Base-by-base conservation (phyloP, 75 land plant species). In the Cupressus sempervirens region DNA sequence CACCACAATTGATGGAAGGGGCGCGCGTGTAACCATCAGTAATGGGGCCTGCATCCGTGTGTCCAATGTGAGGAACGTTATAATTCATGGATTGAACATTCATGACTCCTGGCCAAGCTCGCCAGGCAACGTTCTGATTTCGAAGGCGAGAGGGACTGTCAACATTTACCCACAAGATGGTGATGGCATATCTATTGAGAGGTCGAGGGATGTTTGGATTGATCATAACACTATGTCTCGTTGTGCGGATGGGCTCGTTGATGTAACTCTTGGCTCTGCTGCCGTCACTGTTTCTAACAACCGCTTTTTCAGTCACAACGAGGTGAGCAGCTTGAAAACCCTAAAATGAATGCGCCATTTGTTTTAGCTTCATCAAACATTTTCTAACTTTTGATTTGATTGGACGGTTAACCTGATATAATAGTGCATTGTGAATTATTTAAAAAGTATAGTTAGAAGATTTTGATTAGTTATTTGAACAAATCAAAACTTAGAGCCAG, bases 261-360 rank as follows among this genome's bases (percentile, higher is more conserved):
- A 93, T 70, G 92, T 90, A 29, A 94, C 94, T 7, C 89, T 84
- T 35, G 93, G 89, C 7, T 94, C 94, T 43, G 93, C 93, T 0
- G 90, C 82, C 34, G 74, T 93, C 12, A 94, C 96, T 84, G 84
- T 94, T 74, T 94, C 94, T 52, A 94, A 94, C 89, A 94, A 93
- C 82, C 87, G 89, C 84, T 91, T 94, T 79, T 75, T 83, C 34
- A 26, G 90, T 81, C 96, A 94, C 65, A 88, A 91, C 88, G 90
- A 94, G 85, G 94, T 91, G 9, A 96, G 67, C 7, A 62, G 7
- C n/a, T n/a, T n/a, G 6, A 20, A 23, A 26, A 7, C n/a, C 20
- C 0, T 20, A 56, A 4, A 23, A 4, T 1, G 43, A 1, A 41
- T 41, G 43, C 3, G 3, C 43, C 43, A 41, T 41, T 41, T 3